These are phyloP conservation scores for Lanmaoa pseudosensibilis DNA, from an alignment of 768 basidiomycete genomes.

Conservation along the genomic window DNA sequence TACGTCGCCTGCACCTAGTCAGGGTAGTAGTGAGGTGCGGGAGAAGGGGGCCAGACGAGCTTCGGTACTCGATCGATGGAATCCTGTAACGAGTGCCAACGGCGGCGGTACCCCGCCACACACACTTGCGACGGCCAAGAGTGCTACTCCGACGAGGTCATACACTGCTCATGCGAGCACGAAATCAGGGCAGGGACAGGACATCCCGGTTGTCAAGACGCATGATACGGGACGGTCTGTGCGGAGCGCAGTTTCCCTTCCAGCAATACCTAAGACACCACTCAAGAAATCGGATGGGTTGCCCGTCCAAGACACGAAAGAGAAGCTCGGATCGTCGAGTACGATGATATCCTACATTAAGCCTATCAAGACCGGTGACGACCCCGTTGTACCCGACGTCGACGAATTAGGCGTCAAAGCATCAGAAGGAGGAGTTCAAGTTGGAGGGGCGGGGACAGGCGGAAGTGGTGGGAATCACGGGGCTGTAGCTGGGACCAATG, in stretches of 20 bases:
- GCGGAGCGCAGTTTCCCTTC: slow-evolving; percentile 45
- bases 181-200: slow-evolving; percentile 23
- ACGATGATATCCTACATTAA: slow-evolving; percentile 70
- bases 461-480: slow-evolving; percentile 18
- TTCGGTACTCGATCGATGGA: slow-evolving; percentile 77
- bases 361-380: slow-evolving; percentile 48
- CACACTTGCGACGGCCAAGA: slow-evolving; percentile 38
- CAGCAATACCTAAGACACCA: slow-evolving; percentile 33
- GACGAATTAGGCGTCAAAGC: slow-evolving; percentile 45
- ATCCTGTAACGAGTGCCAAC: slow-evolving; percentile 35
- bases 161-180: slow-evolving; percentile 37
- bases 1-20: slow-evolving; percentile 32
- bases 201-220: slow-evolving; percentile 23
- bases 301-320: slow-evolving; percentile 27
- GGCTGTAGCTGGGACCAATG: slow-evolving; percentile 17
- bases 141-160: slow-evolving; percentile 41
- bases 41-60: slow-evolving; percentile 34
- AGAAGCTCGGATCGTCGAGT: slow-evolving; percentile 68
- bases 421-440: slow-evolving; percentile 47
- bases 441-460: slow-evolving; percentile 6
- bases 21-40: slow-evolving; percentile 39
- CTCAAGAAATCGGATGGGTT: slow-evolving; percentile 23
- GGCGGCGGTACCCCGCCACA: slow-evolving; percentile 37
- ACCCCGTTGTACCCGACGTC: slow-evolving; percentile 32
- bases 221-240: slow-evolving; percentile 37